Conservation (phyloP, 208 protist species). For the Leishmania lainsoni region DNA sequence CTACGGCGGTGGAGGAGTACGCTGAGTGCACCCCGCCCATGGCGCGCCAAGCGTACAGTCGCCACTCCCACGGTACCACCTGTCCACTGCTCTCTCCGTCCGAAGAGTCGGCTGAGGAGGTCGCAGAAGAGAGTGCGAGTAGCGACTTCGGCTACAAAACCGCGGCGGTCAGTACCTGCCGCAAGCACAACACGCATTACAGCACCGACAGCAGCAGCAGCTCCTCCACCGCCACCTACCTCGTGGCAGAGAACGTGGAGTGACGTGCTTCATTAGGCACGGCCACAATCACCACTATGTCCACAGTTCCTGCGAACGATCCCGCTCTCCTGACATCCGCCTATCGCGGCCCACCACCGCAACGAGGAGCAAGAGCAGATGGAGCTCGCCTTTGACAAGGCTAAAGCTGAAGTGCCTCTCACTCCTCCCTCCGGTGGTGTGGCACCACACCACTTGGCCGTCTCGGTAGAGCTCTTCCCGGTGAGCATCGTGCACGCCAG, state of each 20-base stretch:
- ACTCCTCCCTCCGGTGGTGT: neutral
- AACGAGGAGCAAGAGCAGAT: neutral
- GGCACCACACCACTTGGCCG: neutral
- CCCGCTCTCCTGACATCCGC: neutral
- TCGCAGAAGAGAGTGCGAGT: neutral
- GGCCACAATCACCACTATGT: neutral
- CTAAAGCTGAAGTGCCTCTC: neutral
- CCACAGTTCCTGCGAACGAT: neutral
- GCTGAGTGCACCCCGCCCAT: neutral
- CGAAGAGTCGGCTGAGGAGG: neutral
- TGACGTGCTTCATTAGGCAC: neutral
- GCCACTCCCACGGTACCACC: neutral
- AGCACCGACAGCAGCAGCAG: neutral
- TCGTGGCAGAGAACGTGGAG: neutral
- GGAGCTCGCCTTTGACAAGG: neutral
- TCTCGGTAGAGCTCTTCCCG: constrained; percentile 5
- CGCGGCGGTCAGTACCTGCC: neutral
- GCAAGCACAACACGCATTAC: neutral
- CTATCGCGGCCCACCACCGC: neutral
- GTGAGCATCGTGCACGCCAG: neutral
- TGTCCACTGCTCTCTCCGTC: neutral
- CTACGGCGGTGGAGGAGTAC: neutral
- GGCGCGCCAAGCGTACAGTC: neutral
- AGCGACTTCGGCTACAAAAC: neutral
- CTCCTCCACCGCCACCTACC: neutral